These are phyloP conservation scores for Podospora australis DNA, from an alignment of 495 filamentous ascomycete species.

Conservation along the genomic window DNA sequence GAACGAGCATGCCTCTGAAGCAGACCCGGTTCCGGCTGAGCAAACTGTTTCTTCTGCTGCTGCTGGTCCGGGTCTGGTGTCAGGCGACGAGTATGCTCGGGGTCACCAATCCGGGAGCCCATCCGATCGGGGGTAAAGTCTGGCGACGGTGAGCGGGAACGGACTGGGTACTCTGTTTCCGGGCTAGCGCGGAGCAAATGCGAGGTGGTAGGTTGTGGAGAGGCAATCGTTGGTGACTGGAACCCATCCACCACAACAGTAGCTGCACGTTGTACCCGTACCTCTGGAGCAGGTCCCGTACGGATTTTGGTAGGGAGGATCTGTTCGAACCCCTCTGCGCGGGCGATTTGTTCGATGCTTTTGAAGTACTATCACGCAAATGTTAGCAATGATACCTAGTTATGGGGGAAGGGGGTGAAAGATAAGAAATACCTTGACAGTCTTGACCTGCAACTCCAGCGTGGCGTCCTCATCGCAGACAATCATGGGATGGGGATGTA, in stretches of 20 bases:
- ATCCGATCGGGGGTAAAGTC: conserved; percentile 63
- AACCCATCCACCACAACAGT: conserved; percentile 3
- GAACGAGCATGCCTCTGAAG: too few relatives aligned
- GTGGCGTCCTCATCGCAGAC: conserved; percentile 85
- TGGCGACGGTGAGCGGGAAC: conserved; percentile 36
- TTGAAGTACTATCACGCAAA: conserved; percentile 59
- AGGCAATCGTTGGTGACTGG: conserved; percentile 10
- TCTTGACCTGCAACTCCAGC: conserved; percentile 77
- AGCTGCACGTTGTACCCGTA: neutral
- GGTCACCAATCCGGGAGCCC: conserved; percentile 57
- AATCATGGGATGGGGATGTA: conserved; percentile 73
- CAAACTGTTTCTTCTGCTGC: conserved; percentile 3
- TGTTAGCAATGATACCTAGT: neutral
- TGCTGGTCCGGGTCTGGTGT: conserved; percentile 39
- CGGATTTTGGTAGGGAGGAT: conserved; percentile 45
- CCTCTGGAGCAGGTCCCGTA: conserved; percentile 26
- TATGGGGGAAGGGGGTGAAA: neutral
- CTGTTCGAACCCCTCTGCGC: conserved; percentile 52
- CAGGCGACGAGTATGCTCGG: conserved; percentile 36
- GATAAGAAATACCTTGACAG: conserved; percentile 54
- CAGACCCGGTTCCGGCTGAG: too few relatives aligned
- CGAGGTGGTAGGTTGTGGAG: conserved; percentile 43
- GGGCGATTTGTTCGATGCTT: conserved; percentile 56
- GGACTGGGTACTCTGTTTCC: conserved; percentile 42
- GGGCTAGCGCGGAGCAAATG: conserved; percentile 39